These are phyloP conservation scores for Maudiozyma turicensis DNA, from an alignment of 805 yeast genomes.

Conservation along the genomic window DNA sequence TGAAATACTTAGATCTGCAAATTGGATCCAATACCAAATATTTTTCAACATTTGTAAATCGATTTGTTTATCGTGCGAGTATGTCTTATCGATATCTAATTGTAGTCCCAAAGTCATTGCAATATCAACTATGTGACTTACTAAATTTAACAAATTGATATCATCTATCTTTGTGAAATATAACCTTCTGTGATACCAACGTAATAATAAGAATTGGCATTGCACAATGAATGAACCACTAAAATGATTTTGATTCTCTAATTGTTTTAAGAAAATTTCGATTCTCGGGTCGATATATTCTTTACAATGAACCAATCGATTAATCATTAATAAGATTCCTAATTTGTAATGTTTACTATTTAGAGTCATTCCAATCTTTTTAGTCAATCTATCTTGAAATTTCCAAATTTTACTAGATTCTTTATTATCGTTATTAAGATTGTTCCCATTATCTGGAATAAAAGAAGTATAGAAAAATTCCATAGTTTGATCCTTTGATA, in stretches of 20 bases:
- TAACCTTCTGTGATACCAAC: neutral
- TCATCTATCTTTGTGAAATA: neutral
- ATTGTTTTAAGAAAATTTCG: neutral
- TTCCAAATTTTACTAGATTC: neutral
- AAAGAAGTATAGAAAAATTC: neutral
- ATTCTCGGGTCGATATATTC: neutral
- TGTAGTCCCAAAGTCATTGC: neutral
- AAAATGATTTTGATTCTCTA: neutral
- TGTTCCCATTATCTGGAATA: neutral
- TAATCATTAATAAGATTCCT: neutral
- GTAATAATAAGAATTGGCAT: neutral
- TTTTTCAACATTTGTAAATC: neutral
- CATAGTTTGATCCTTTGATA: neutral
- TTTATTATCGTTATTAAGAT: neutral
- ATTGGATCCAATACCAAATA: neutral
- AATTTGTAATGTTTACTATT: neutral
- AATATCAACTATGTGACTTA: neutral
- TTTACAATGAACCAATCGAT: neutral
- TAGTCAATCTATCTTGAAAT: neutral
- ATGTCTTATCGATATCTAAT: neutral
- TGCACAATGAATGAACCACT: neutral
- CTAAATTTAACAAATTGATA: neutral
- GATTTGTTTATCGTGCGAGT: neutral
- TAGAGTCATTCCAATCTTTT: neutral
- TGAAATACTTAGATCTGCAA: neutral